Percentiles rank a stretch among this genome's conserved stretches.
Evolutionary conservation across 2,329 filamentous ascomycete species (phyloP).

Genomic region (Tolypocladium ovalisporum): DNA sequence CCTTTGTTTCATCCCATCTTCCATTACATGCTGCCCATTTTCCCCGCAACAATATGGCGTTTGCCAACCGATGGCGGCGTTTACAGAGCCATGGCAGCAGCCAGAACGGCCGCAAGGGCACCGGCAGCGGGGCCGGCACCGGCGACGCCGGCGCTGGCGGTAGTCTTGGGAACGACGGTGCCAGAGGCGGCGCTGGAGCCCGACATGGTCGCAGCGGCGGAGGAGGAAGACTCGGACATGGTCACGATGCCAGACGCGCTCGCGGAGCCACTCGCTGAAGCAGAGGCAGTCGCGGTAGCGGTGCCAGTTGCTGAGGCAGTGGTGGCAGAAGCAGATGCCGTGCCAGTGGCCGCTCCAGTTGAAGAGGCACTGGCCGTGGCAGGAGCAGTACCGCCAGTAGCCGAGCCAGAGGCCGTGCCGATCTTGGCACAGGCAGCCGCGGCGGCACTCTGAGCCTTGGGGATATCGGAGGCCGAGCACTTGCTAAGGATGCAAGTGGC

Average conservation of each 20-base stretch:
- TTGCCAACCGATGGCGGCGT: not conserved
- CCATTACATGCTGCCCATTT: not conserved
- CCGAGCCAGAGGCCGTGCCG: not conserved
- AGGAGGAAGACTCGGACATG: not conserved
- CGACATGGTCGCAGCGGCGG: not conserved
- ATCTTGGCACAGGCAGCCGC: slow-evolving; percentile 16
- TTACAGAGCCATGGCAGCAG: slow-evolving; percentile 22
- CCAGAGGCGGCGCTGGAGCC: slow-evolving; percentile 1
- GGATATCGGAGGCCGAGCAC: slow-evolving; percentile 21
- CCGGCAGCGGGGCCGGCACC: slow-evolving; percentile 15
- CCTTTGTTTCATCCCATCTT: slow-evolving; percentile 1
- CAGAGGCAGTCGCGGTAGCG: not conserved
- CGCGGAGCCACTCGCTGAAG: not conserved
- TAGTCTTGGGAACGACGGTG: not conserved
- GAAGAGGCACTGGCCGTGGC: not conserved
- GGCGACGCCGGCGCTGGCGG: slow-evolving; percentile 7
- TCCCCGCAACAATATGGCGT: not conserved
- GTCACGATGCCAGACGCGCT: not conserved
- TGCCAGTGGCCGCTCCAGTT: not conserved
- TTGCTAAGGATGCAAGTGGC: slow-evolving; percentile 19
- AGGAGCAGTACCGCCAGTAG: not conserved
- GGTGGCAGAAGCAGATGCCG: not conserved
- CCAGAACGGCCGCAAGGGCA: slow-evolving; percentile 18
- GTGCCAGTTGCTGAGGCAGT: not conserved
- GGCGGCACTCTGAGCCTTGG: slow-evolving; percentile 20